Conservation (phyloP, 768 basidiomycete species). For the Russula sp. region DNA sequence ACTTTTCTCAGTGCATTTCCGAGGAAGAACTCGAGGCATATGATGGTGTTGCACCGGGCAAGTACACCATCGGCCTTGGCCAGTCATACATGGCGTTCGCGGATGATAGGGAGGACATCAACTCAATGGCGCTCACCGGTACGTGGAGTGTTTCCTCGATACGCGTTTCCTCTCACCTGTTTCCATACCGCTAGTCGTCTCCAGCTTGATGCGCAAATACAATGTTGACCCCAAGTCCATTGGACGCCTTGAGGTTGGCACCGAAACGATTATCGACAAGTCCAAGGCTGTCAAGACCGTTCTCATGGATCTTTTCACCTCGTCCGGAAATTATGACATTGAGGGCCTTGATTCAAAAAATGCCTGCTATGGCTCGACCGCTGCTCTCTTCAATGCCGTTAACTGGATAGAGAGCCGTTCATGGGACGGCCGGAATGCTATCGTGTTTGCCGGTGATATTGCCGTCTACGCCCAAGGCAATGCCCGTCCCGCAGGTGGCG, state of each 20-base stretch:
- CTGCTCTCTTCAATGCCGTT: constrained; percentile 95
- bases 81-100: constrained; percentile 98
- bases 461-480: constrained; percentile 96
- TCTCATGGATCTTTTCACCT: constrained; percentile 96
- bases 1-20: constrained; percentile 69
- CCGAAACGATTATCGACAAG: constrained; percentile 99
- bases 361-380: constrained; percentile 98
- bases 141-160: constrained; percentile 25
- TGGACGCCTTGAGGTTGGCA: constrained; percentile 96
- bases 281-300: constrained; percentile 98
- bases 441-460: constrained; percentile 95
- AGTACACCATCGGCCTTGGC: constrained; percentile 98
- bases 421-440: constrained; percentile 97
- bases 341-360: constrained; percentile 99
- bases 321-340: constrained; percentile 89
- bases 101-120: constrained; percentile 98
- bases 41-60: constrained; percentile 49
- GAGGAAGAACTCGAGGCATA: constrained; percentile 64
- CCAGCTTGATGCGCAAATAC: constrained; percentile 86
- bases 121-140: constrained; percentile 95
- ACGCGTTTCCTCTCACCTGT: constrained; percentile 3
- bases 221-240: constrained; percentile 94
- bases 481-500: constrained; percentile 94
- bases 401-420: constrained; percentile 97
- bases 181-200: constrained; percentile 51